Evolutionary conservation across 106 monocot genomes (phyloP).

Genomic region (Agapanthus africanus): DNA sequence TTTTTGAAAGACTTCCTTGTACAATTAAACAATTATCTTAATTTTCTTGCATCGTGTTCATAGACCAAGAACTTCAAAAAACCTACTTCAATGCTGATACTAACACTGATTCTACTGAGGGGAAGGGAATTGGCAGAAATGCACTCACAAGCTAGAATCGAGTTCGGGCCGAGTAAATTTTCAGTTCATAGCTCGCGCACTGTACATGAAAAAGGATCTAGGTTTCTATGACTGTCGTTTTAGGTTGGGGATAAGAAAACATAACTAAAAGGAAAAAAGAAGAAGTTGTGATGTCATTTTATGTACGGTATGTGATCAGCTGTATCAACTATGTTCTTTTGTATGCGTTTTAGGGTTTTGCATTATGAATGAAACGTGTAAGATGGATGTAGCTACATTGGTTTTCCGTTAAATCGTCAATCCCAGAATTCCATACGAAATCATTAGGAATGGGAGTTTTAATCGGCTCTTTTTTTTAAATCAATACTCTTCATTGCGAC

Average conservation of each 20-base stretch:
- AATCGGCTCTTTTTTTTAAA: no score
- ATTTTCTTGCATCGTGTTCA: slow-evolving; percentile 1
- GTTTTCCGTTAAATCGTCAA: no score
- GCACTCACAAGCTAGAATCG: slow-evolving; percentile 41
- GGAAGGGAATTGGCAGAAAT: slow-evolving; percentile 70
- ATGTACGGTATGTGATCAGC: slow-evolving; percentile 1
- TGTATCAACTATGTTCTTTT: background rate
- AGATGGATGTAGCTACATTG: no score
- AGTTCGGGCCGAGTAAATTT: slow-evolving; percentile 18
- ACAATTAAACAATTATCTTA: no score
- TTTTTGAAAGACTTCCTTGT: no score
- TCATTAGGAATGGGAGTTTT: no score
- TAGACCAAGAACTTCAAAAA: slow-evolving; percentile 32
- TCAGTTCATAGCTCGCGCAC: slow-evolving; percentile 10
- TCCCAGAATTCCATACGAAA: no score
- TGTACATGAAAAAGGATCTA: slow-evolving; percentile 39
- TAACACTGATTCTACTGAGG: slow-evolving; percentile 50
- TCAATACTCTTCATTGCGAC: no score
- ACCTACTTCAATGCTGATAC: slow-evolving; percentile 42
- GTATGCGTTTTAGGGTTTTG: no score
- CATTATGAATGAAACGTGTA: no score
- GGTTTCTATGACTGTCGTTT: slow-evolving; percentile 40
- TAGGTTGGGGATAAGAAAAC: no score
- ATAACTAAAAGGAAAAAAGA: background rate
- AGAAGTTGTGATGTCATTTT: slow-evolving; percentile 4